phyloP scores from a whole-genome alignment of 305 asterid genomes.

The Lippia alba region DNA sequence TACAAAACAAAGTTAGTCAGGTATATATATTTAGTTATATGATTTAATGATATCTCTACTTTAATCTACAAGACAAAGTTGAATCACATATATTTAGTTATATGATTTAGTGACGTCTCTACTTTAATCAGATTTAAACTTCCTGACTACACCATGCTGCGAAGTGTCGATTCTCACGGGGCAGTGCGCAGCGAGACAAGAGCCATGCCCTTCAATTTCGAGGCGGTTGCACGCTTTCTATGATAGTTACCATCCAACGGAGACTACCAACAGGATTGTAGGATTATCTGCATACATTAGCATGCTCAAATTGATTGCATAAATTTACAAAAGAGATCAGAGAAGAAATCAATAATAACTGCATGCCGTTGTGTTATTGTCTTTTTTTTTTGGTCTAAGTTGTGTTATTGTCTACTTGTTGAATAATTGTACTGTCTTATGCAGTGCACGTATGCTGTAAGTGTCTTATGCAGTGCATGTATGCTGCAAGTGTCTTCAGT shows the following conservation, averaged over 20 bases:
- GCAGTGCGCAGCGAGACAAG: slow-evolving; percentile 7
- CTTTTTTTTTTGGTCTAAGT: no score
- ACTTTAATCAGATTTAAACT: slow-evolving; percentile 25
- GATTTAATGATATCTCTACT: no score
- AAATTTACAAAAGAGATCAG: neutral
- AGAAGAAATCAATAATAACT: no score
- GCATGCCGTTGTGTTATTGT: no score
- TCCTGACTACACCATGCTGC: slow-evolving; percentile 33
- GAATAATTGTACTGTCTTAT: no score
- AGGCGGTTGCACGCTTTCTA: slow-evolving; percentile 35
- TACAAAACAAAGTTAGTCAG: no score
- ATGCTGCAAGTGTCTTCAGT: no score
- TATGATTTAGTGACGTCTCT: neutral
- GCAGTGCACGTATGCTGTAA: no score
- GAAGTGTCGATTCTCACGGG: slow-evolving; percentile 18
- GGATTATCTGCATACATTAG: slow-evolving; percentile 32
- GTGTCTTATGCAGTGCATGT: no score
- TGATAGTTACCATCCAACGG: slow-evolving; percentile 43
- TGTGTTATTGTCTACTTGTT: no score
- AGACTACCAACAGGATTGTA: slow-evolving; percentile 31
- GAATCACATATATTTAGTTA: neutral
- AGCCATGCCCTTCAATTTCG: slow-evolving; percentile 20
- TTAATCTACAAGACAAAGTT: no score
- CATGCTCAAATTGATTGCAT: slow-evolving; percentile 22
- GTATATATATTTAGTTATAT: neutral